phyloP scores from a whole-genome alignment of 2,329 filamentous ascomycete species.

The Macrophomina pseudophaseolina region DNA sequence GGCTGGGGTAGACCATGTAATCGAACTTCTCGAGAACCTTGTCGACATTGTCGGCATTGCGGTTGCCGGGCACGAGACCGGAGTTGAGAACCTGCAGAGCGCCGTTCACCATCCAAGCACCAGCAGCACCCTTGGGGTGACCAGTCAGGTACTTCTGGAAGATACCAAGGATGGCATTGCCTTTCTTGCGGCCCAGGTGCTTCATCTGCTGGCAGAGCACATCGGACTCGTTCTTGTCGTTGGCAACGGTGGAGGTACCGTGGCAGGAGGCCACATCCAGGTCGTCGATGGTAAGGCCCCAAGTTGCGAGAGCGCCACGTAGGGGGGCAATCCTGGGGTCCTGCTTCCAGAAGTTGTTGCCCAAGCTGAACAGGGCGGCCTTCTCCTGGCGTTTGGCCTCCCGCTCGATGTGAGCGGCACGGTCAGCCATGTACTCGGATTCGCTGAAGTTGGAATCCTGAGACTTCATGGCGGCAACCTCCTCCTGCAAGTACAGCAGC shows the following conservation, averaged over 20 bases:
- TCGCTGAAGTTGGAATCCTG: constrained; percentile 75
- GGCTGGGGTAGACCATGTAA: constrained; percentile 95
- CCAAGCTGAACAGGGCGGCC: constrained; percentile 88
- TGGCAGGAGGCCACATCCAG: constrained; percentile 97
- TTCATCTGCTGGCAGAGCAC: constrained; percentile 96
- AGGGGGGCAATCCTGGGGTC: constrained; percentile 93
- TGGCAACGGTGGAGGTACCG: constrained; percentile 96
- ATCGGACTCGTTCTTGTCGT: constrained; percentile 99
- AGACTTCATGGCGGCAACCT: constrained; percentile 87
- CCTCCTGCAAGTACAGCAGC: constrained; percentile 88
- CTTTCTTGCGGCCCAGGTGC: constrained; percentile 93
- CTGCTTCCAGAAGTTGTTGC: constrained; percentile 99
- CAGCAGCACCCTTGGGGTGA: constrained; percentile 98
- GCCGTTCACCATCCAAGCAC: constrained; percentile 99
- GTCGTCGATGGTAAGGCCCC: constrained; percentile 97
- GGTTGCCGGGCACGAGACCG: constrained; percentile 91
- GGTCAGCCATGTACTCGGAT: constrained; percentile 83
- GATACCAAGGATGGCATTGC: constrained; percentile 93
- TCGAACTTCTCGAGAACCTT: constrained; percentile 97
- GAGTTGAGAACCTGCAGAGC: constrained; percentile 93
- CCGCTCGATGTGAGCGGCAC: constrained; percentile 82
- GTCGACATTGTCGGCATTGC: constrained; percentile 97
- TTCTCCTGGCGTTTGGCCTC: constrained; percentile 91
- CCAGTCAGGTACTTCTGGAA: constrained; percentile 99
- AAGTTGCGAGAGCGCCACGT: constrained; percentile 93